Evolutionary conservation across 352 stramenopile genomes (phyloP), one percentile per base, ranked within the genome.

Genomic region (Phytopythium mirpurense): DNA sequence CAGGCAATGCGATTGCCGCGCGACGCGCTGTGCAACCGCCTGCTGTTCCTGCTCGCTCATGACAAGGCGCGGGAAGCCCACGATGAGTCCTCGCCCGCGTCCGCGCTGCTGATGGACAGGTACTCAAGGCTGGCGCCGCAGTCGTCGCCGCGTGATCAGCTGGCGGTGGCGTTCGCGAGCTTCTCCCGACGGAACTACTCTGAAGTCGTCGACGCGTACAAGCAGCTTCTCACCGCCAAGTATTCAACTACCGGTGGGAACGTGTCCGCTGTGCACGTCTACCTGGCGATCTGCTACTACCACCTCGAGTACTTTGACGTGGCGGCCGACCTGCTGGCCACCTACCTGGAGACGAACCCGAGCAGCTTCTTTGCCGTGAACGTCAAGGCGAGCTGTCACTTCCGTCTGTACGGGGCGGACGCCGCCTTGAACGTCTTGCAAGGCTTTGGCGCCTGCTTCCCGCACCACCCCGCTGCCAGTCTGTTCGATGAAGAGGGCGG

Each of bases 341-440:
- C 74, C 45, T 92, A 92, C 38, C 38, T 90, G 26, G 56, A 72
- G 19, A 40, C 53, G 0, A 65, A 86, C 24, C 59, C 59, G 1
- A 67, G 77, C 43, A 88, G 76, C 54, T 80, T 83, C 47, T 71
- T 90, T n/a, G 81, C 77, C 9, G 68, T n/a, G 15, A 92, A 92
- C 51, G 56, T 92, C 37, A 81, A 81, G 51, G 81, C 78, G 19
- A 80, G 78, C 46, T 76, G 70, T 55, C 66, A 83, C 45, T 92
- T 75, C 46, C 67, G 63, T 0, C 58, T 88, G 8, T 86, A 85
- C 35, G 77, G 68, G n/a, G 70, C 70, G 1, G 51, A 63, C 11
- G 74, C 83, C 32, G 76, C 76, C 1, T 76, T 88, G 31, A 59
- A 81, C 15, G 92, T 98, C 53, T 74, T 98, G 0, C 87, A 96